Evolutionary conservation across 345 rosid species (phyloP).

Genomic region (Sapria himalayana): DNA sequence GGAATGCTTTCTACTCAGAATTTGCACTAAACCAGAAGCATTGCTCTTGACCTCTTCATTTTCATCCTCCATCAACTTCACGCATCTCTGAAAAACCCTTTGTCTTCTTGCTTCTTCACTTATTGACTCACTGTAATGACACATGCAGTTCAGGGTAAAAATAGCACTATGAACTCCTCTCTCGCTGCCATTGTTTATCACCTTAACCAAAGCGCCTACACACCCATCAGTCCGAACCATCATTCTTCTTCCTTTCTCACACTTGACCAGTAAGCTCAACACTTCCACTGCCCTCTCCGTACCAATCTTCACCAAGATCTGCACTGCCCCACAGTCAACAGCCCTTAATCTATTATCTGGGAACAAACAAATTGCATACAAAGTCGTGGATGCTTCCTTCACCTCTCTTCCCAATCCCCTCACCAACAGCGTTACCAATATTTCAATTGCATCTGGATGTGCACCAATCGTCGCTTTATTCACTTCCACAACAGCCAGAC

Average conservation of each 20-base stretch:
- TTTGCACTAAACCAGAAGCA: slow-evolving; percentile 42
- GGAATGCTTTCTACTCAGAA: slow-evolving; percentile 18
- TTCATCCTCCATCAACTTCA: slow-evolving; percentile 44
- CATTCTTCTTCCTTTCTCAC: slow-evolving; percentile 72
- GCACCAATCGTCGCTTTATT: slow-evolving; percentile 86
- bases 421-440: slow-evolving; percentile 36
- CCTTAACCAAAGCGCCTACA: slow-evolving; percentile 36
- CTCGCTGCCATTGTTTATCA: slow-evolving; percentile 34
- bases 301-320: slow-evolving; percentile 40
- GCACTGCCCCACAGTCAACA: slow-evolving; percentile 55
- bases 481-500: slow-evolving; percentile 83
- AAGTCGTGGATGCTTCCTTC: slow-evolving; percentile 86
- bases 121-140: slow-evolving; percentile 28
- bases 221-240: slow-evolving; percentile 37
- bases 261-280: slow-evolving; percentile 61
- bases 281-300: slow-evolving; percentile 77
- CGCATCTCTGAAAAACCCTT: slow-evolving; percentile 48
- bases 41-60: slow-evolving; percentile 67
- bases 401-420: slow-evolving; percentile 47
- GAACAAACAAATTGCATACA: slow-evolving; percentile 56
- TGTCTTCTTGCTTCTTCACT: slow-evolving; percentile 24
- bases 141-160: slow-evolving; percentile 42
- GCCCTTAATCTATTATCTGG: slow-evolving; percentile 54
- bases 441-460: slow-evolving; percentile 43
- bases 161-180: slow-evolving; percentile 59